A percentile compares a stretch with the other conserved stretches of the same genome.
Conservation (phyloP, 371 early-diverging fungal genomes). For the Vairimorpha necatrix region DNA sequence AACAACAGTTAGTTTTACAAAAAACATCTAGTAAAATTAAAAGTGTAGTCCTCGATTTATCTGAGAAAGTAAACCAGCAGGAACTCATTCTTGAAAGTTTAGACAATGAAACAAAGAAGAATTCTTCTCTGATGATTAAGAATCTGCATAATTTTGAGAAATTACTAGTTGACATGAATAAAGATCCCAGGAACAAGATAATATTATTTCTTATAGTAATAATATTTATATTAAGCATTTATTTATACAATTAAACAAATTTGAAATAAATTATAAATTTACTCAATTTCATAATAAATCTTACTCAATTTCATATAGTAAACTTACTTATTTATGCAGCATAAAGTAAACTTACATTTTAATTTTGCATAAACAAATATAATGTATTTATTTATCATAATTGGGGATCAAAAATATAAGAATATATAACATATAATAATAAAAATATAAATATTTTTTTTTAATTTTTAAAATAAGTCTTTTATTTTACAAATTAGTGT, state of each 20-base stretch:
- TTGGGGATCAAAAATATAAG: neutral
- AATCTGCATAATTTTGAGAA: slow-evolving; percentile 28
- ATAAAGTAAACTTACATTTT: neutral
- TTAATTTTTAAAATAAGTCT: neutral
- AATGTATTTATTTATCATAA: neutral
- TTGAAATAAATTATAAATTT: neutral
- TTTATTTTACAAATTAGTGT: neutral
- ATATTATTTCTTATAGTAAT: neutral
- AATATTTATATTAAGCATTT: neutral
- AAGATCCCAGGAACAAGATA: slow-evolving; percentile 45
- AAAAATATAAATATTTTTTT: neutral
- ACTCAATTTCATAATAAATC: too few species aligned
- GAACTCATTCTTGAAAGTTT: slow-evolving; percentile 33
- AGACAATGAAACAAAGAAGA: slow-evolving; percentile 19
- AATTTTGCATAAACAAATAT: neutral
- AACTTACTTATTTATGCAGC: neutral
- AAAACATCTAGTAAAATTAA: slow-evolving; percentile 35
- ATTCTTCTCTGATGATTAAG: neutral
- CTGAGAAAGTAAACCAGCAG: slow-evolving; percentile 34
- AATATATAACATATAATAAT: neutral
- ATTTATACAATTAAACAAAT: neutral
- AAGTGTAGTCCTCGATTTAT: slow-evolving; percentile 24
- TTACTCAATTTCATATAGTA: neutral
- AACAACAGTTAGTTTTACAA: slow-evolving; percentile 13
- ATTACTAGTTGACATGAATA: slow-evolving; percentile 20